Evolutionary conservation across 169 alveolate species (phyloP).

Genomic region (Eimeria sp.): DNA sequence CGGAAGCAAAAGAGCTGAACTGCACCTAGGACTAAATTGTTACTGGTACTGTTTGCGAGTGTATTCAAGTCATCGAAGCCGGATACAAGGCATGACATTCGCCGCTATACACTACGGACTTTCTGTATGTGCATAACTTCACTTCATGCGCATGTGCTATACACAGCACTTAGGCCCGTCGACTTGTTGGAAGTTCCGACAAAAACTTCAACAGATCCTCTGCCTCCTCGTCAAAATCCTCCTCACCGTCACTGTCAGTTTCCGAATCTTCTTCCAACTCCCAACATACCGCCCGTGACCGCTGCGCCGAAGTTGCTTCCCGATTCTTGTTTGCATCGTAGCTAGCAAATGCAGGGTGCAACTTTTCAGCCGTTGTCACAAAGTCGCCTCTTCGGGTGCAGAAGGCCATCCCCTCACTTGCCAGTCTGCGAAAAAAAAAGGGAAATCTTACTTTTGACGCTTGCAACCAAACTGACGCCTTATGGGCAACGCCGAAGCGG

Average conservation of each 20-base stretch:
- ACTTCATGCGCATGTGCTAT: not conserved
- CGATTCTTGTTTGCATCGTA: constrained; percentile 8
- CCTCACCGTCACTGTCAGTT: constrained; percentile 60
- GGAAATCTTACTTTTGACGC: too few relatives aligned
- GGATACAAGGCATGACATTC: not conserved
- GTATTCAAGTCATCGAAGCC: not conserved
- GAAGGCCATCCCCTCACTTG: constrained; percentile 49
- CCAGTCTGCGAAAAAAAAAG: not conserved
- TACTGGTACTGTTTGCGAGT: not conserved
- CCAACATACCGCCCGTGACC: constrained; percentile 46
- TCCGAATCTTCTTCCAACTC: constrained; percentile 14
- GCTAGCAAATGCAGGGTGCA: constrained; percentile 41
- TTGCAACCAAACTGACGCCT: not conserved
- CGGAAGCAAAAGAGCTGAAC: not conserved
- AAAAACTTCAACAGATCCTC: constrained; percentile 21
- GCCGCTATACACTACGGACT: not conserved
- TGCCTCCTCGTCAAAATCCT: constrained; percentile 64
- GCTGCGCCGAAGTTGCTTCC: not conserved
- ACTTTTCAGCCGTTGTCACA: not conserved
- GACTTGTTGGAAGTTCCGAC: constrained; percentile 3
- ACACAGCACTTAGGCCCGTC: not conserved
- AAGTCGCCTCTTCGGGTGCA: constrained; percentile 26
- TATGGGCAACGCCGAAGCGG: not conserved
- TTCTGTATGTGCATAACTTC: not conserved
- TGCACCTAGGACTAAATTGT: not conserved